phyloP scores from a whole-genome alignment of 768 basidiomycete species.

The Mycena olivaceomarginata region DNA sequence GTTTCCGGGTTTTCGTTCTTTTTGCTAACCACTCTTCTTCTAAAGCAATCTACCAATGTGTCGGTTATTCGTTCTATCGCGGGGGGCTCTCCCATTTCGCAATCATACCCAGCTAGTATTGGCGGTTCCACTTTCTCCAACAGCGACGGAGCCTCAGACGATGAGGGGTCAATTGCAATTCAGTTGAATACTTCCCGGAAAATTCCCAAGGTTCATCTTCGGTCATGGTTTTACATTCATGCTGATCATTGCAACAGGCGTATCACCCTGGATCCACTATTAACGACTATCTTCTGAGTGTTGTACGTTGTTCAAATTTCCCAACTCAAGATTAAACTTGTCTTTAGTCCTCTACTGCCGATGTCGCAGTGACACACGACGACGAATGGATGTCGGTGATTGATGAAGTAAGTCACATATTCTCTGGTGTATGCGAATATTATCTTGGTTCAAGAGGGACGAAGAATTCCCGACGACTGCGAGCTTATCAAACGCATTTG shows the following conservation, averaged over 20 bases:
- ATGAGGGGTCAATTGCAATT: no score
- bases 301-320: neutral
- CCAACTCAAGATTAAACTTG: neutral
- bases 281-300: slow-evolving; percentile 6
- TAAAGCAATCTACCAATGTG: no score
- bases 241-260: neutral
- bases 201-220: no score
- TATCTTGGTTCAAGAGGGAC: neutral
- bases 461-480: slow-evolving; percentile 3
- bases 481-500: slow-evolving; percentile 22
- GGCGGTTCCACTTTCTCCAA: no score
- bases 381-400: slow-evolving; percentile 3
- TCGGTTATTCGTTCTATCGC: no score
- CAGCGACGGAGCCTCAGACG: no score
- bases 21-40: no score
- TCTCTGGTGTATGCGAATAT: neutral
- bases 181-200: no score
- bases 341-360: neutral
- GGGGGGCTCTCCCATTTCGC: no score
- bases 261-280: slow-evolving; percentile 23
- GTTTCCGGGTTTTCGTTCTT: no score
- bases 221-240: no score
- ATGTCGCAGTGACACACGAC: slow-evolving; percentile 14
- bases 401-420: neutral
- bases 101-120: no score